phyloP scores from a whole-genome alignment of 164 flowering plant species.

The Cinnamomum chago region DNA sequence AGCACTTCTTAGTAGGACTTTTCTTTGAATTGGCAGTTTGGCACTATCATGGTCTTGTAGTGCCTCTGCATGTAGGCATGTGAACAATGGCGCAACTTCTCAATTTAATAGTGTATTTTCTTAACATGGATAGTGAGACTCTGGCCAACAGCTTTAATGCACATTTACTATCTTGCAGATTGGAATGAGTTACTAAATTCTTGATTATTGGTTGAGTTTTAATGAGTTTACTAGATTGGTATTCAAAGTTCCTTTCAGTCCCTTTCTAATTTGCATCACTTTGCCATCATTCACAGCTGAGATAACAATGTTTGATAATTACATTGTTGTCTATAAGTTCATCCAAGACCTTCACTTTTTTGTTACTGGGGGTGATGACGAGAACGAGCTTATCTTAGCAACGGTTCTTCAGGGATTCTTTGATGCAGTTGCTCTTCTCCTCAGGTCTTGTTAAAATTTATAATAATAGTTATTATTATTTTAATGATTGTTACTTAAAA shows the following conservation, averaged over 20 bases:
- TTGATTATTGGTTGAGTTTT: background rate
- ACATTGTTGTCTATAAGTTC: conserved; percentile 40
- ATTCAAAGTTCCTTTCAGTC: no score
- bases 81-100: no score
- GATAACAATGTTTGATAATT: conserved; percentile 39
- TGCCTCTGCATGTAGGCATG: no score
- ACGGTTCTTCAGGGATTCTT: conserved; percentile 60
- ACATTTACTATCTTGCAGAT: background rate
- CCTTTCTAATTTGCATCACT: no score
- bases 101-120: no score
- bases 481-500: background rate
- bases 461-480: no score
- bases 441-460: conserved; percentile 22
- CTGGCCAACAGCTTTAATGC: background rate
- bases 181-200: background rate
- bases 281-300: conserved; percentile 36
- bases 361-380: conserved; percentile 51
- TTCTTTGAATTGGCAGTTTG: no score
- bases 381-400: conserved; percentile 44
- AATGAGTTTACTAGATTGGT: no score
- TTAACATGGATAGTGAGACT: no score
- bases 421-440: conserved; percentile 48
- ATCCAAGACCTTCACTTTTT: conserved; percentile 45
- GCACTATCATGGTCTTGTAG: no score
- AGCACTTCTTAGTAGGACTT: no score